phyloP scores from a whole-genome alignment of 1,284 basidiomycete genomes.

The Inonotus obliquus region DNA sequence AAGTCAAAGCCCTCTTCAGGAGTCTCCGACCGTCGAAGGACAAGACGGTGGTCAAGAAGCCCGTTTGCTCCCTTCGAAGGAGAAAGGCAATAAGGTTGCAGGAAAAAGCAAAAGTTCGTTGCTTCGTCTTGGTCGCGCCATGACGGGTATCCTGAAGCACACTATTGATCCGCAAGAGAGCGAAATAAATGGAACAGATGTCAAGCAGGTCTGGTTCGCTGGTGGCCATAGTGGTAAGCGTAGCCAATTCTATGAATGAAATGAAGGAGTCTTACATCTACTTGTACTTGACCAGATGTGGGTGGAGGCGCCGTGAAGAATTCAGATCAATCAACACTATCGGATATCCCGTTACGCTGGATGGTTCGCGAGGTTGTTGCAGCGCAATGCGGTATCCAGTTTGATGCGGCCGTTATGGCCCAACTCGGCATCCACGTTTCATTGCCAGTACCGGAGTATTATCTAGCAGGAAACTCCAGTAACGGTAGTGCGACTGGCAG shows the following conservation, averaged over 20 bases:
- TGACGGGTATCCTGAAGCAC: not conserved
- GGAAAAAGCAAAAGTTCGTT: conserved; percentile 3
- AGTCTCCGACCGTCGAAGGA: not conserved
- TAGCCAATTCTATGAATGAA: conserved; percentile 1
- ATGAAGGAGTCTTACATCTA: not conserved
- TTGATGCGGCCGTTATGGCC: conserved; percentile 39
- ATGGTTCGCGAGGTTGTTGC: conserved; percentile 57
- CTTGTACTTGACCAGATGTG: conserved; percentile 44
- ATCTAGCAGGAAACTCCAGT: not conserved
- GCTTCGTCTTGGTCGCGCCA: not conserved
- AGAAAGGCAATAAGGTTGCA: not conserved
- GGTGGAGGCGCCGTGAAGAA: conserved; percentile 59
- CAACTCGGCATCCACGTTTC: conserved; percentile 22
- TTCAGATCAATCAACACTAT: conserved; percentile 37
- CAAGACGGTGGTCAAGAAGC: not conserved
- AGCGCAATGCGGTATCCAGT: conserved; percentile 47
- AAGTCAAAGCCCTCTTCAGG: not conserved
- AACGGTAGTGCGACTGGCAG: not conserved
- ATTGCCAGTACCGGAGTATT: conserved; percentile 1
- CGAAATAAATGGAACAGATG: conserved; percentile 34
- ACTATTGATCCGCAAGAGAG: not conserved
- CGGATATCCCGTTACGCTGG: conserved; percentile 66
- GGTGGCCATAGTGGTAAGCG: conserved; percentile 53
- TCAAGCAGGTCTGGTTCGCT: conserved; percentile 61
- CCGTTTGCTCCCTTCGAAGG: not conserved